These are phyloP conservation scores for Fistulifera pelliculosa DNA, from an alignment of 108 stramenopile genomes.

Conservation along the genomic window DNA sequence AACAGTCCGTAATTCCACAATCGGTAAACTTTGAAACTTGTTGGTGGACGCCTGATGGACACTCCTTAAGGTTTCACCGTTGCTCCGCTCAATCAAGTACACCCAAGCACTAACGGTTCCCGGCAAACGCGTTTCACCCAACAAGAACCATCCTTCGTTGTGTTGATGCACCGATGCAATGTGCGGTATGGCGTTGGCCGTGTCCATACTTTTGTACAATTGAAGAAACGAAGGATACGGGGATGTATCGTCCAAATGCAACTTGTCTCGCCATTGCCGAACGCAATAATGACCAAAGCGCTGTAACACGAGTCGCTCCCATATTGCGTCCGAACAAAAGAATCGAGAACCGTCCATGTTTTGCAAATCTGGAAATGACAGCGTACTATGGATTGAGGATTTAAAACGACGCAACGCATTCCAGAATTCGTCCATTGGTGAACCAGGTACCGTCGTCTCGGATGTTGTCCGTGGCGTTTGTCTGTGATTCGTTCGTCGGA, in stretches of 20 bases:
- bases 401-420: constrained; percentile 39
- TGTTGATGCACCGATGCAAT: constrained; percentile 9
- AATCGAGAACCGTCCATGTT: constrained; percentile 29
- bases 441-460: too few relatives aligned
- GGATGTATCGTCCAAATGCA: constrained; percentile 39
- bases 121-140: constrained; percentile 48
- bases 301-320: constrained; percentile 49
- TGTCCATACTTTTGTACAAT: constrained; percentile 56
- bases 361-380: constrained; percentile 32
- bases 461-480: too few relatives aligned
- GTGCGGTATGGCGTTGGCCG: constrained; percentile 50
- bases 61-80: constrained; percentile 77
- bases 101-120: constrained; percentile 60
- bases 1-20: constrained; percentile 66
- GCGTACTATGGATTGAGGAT: constrained; percentile 44
- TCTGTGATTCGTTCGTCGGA: too few relatives aligned
- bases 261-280: constrained; percentile 53
- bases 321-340: constrained; percentile 39
- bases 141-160: constrained; percentile 22
- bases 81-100: constrained; percentile 67
- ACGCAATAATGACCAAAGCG: constrained; percentile 61
- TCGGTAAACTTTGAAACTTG: constrained; percentile 29
- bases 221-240: background rate
- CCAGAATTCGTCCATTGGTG: too few relatives aligned
- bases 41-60: constrained; percentile 17